A percentile compares a stretch with the other conserved stretches of the same genome.
Conservation (phyloP, 2,329 filamentous ascomycete species). For the Cladosporium colombiae region DNA sequence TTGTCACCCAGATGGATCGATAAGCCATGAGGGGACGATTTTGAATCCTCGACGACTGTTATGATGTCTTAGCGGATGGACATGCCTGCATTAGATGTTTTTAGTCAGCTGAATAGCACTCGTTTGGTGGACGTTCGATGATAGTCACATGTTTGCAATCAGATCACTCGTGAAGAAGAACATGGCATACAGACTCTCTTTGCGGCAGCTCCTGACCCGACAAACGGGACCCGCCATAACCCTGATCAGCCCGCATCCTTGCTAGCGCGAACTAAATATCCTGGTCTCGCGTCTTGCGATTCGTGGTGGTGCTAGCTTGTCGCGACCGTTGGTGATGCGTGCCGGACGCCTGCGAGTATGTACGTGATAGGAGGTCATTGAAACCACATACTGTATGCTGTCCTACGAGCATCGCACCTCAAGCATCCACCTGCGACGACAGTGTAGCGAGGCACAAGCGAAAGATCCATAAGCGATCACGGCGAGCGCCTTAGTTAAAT, state of each 20-base stretch:
- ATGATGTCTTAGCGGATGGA: not conserved
- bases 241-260: slow-evolving; percentile 2
- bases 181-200: not conserved
- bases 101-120: too few species aligned
- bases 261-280: slow-evolving; percentile 2
- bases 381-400: not conserved
- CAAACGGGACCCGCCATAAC: not conserved
- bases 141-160: too few species aligned
- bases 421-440: not conserved
- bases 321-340: not conserved
- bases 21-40: not conserved
- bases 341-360: not conserved
- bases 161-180: not conserved
- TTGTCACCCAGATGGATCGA: slow-evolving; percentile 15
- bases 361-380: not conserved
- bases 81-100: not conserved
- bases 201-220: slow-evolving; percentile 7
- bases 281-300: not conserved
- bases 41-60: not conserved
- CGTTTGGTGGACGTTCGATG: too few species aligned
- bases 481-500: not conserved
- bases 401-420: not conserved
- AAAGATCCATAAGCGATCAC: not conserved
- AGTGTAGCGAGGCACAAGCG: not conserved
- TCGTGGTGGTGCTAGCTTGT: slow-evolving; percentile 1